phyloP scores from a whole-genome alignment of 192 early-diverging fungal species.

The Rhizophagus sp. region DNA sequence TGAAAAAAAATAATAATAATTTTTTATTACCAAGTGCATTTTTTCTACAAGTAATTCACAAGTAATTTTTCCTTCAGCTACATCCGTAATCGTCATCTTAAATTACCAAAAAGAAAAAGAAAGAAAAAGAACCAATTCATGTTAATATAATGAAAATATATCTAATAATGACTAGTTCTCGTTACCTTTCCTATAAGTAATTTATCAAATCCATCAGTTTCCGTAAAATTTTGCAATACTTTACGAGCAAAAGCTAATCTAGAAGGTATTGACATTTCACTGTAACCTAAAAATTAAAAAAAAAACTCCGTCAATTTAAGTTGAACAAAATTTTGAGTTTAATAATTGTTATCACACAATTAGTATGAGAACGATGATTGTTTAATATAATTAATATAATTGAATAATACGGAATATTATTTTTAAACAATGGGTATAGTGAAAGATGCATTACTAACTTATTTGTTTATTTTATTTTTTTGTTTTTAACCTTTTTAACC shows the following conservation, averaged over 20 bases:
- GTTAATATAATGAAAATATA: too few species aligned
- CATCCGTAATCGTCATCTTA: slow-evolving; percentile 23
- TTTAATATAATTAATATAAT: too few species aligned
- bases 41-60: slow-evolving; percentile 48
- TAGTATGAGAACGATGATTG: too few species aligned
- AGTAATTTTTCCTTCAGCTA: slow-evolving; percentile 38
- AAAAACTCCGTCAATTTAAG: background rate
- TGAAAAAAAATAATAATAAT: background rate
- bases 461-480: too few species aligned
- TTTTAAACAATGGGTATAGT: too few species aligned
- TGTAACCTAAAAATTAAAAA: background rate
- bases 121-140: too few species aligned
- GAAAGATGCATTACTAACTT: too few species aligned
- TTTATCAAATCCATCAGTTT: background rate
- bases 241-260: background rate
- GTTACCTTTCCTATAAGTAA: too few species aligned
- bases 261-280: background rate
- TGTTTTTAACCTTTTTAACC: too few species aligned
- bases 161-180: background rate
- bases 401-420: too few species aligned
- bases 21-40: slow-evolving; percentile 50
- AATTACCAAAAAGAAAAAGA: background rate
- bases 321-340: too few species aligned
- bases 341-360: too few species aligned
- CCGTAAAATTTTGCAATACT: background rate